Base-by-base conservation (phyloP, 805 yeast species). In the Isabelozyma rhagii region DNA sequence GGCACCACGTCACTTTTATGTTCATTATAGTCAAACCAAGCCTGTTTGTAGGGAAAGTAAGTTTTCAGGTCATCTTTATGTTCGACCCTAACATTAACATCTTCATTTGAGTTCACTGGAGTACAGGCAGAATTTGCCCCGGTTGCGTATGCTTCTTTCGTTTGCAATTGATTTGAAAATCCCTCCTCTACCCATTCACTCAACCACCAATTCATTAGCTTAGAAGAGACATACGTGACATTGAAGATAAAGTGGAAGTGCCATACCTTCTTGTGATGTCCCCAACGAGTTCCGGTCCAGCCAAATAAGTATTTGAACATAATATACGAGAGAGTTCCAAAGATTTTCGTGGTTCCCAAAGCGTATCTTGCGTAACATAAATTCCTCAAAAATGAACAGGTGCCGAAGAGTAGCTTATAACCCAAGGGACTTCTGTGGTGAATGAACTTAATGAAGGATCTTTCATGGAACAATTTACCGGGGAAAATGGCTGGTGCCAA, bases 191-290 rank as follows among this genome's bases (percentile, higher is more conserved):
- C 63, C 54, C 66, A 69, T 41, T 65, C 53, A 41, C 74, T 65
- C 17, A 91, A 71, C 98, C 98, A 93, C 97, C 98, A 94, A 43
- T 82, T 77, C 96, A 93, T 91, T 50, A 89, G 72, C 55, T 83
- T 82, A 1, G 90, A 77, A 25, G 96, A 85, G 13, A 92, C 86
- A 63, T 81, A 87, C 5, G 87, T 89, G 0, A 97, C 97, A 3
- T 96, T 86, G 63, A 90, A 92, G 5, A 92, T 67, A 54, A 93
- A 91, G 67, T 89, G 90, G 34, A 92, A 75, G 52, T 81, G 80
- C 58, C 93, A 75, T 21, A 89, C 69, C 27, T 76, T 69, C 25
- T 68, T 72, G 61, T 91, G 87, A 86, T 58, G 49, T 43, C 69
- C 69, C 70, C 97, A 94, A 28, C 87, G 72, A 11, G 65, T 64